A percentile compares a stretch with the other conserved stretches of the same genome.
These are phyloP conservation scores for Phytophthora podocarpi DNA, from an alignment of 352 stramenopile species.

Conservation along the genomic window DNA sequence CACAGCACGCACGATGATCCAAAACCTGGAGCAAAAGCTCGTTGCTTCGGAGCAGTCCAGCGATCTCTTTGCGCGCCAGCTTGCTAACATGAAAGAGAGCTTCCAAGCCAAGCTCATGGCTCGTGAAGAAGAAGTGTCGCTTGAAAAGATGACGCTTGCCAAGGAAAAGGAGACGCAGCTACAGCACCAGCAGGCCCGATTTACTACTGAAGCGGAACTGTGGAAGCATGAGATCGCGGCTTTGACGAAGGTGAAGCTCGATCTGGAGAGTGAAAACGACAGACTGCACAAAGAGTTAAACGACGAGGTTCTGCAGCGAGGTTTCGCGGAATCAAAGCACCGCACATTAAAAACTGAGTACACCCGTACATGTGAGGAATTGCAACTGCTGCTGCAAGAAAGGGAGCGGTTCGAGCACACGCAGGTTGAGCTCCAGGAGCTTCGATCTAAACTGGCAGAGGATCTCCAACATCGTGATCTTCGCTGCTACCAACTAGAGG, in stretches of 20 bases:
- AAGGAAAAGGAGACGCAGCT: slow-evolving; percentile 44
- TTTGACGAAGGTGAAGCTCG: slow-evolving; percentile 49
- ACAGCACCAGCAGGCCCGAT: slow-evolving; percentile 38
- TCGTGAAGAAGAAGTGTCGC: slow-evolving; percentile 38
- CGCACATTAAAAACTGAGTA: slow-evolving; percentile 15
- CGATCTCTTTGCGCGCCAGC: slow-evolving; percentile 43
- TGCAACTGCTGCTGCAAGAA: slow-evolving; percentile 19
- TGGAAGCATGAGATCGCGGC: slow-evolving; percentile 53
- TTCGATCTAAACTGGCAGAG: slow-evolving; percentile 5
- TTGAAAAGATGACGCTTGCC: slow-evolving; percentile 34
- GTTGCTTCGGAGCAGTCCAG: slow-evolving; percentile 43
- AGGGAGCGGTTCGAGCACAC: slow-evolving; percentile 27
- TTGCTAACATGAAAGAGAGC: slow-evolving; percentile 50
- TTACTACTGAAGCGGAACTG: slow-evolving; percentile 39
- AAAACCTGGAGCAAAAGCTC: slow-evolving; percentile 46
- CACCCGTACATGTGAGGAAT: slow-evolving; percentile 18
- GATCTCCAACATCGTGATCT: slow-evolving; percentile 3
- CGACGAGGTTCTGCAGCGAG: slow-evolving; percentile 8
- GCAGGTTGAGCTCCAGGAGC: slow-evolving; percentile 16
- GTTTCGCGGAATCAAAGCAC: slow-evolving; percentile 15
- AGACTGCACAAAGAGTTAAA: slow-evolving; percentile 23
- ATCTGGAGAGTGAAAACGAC: slow-evolving; percentile 41
- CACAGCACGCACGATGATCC: slow-evolving; percentile 17
- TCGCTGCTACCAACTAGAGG: slow-evolving; percentile 13
- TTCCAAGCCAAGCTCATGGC: slow-evolving; percentile 48